These are phyloP conservation scores for Syzygium oleosum DNA, from an alignment of 345 rosid genomes.

Conservation along the genomic window DNA sequence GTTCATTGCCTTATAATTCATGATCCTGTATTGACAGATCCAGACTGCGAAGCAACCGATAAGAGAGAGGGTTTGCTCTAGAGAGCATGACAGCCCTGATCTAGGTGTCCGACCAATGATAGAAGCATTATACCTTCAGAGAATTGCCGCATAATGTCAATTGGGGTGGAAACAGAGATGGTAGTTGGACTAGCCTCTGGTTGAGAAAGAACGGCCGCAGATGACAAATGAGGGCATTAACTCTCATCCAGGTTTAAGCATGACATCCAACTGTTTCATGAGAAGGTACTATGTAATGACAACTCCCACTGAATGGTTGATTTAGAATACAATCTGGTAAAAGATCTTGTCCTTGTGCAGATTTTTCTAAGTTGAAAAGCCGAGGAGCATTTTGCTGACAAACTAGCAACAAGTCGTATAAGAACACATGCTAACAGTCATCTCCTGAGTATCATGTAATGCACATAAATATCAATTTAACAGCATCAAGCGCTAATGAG, in stretches of 20 bases:
- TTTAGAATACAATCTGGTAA: background rate
- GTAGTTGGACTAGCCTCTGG: background rate
- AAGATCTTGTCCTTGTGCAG: background rate
- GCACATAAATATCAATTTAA: background rate
- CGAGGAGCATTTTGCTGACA: background rate
- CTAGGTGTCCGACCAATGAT: background rate
- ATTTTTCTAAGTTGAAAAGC: background rate
- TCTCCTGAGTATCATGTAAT: background rate
- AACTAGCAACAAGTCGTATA: background rate
- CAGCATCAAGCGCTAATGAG: background rate
- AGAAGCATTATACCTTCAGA: background rate
- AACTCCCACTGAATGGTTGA: background rate
- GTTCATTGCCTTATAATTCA: background rate
- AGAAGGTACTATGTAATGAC: background rate
- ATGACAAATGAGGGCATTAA: background rate
- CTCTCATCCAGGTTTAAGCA: background rate
- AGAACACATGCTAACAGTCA: background rate
- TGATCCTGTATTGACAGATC: background rate
- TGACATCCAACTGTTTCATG: background rate
- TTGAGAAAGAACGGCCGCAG: background rate
- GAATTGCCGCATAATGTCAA: background rate
- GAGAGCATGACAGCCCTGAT: background rate
- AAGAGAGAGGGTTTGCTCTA: background rate
- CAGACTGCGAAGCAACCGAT: background rate
- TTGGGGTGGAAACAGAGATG: background rate